These are phyloP conservation scores for Microbotryum scabiosae DNA, from an alignment of 1,284 basidiomycete genomes.

Conservation along the genomic window DNA sequence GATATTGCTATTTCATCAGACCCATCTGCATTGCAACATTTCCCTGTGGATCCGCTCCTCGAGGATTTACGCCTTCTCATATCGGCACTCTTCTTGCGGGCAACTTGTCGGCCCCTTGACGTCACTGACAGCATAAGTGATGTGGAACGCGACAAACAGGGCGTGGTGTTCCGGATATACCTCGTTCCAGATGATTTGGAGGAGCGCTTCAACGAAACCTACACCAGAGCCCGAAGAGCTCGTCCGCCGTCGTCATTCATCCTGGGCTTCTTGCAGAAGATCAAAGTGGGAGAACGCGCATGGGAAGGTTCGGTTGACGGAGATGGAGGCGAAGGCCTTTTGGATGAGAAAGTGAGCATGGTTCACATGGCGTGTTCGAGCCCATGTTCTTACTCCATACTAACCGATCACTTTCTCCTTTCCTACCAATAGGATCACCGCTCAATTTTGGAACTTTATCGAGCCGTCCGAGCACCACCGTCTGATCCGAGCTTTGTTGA, in stretches of 20 bases:
- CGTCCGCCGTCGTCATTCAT: background rate
- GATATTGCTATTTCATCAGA: no score
- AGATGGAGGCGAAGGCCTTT: background rate
- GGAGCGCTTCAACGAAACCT: background rate
- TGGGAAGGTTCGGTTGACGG: background rate
- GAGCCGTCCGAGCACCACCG: conserved; percentile 19
- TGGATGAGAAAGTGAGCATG: conserved; percentile 8
- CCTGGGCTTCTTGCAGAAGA: background rate
- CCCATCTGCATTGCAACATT: no score
- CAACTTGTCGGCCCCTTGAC: background rate
- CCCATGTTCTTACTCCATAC: background rate
- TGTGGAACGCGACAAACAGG: background rate
- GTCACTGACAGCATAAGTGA: background rate
- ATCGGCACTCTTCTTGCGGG: conserved; percentile 1
- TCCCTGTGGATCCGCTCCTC: background rate
- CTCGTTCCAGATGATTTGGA: conserved; percentile 19
- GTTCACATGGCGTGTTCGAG: no score
- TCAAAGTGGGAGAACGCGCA: background rate
- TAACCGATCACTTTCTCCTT: background rate
- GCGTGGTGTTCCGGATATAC: conserved; percentile 14
- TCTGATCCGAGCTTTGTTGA: conserved; percentile 5
- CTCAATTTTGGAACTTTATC: conserved; percentile 31
- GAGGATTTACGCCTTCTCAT: conserved; percentile 4
- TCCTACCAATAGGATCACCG: conserved; percentile 7
- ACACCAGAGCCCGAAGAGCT: background rate